Base-by-base conservation (phyloP, 257 asterid species). In the Primulina huaijiensis region DNA sequence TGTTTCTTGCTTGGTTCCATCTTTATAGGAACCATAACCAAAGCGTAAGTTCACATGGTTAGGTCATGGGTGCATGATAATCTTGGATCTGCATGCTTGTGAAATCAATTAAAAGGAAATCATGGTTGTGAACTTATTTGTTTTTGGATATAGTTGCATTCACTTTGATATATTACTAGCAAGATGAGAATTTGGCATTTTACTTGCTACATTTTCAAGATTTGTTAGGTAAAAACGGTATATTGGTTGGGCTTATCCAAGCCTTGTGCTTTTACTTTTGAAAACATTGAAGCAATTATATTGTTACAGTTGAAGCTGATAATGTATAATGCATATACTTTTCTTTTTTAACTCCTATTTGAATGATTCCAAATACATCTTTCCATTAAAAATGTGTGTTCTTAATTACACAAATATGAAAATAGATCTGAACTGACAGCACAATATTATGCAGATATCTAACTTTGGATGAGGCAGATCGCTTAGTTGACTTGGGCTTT, bases 391-490 rank as follows among this genome's bases (percentile, higher is more conserved):
- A 21, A 21, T 20, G 3, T 52, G 20, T 33, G 14, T 50, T 38
- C 10, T 25, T 14, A 4, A 3, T 37, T 35, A 6, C 19, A 10
- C 5, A 27, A 31, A 35, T 30, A 0, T 30, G 37, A 62, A 52
- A 21, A n/a, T 40, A 37, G 31, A 40, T 40, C 35, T 71, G 43
- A 10, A 34, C 31, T 23, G 29, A 12, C 63, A 4, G 31, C 17
- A 64, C 67, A 68, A 20, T 70, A 63, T 73, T 63, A 62, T 79
- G 70, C 78, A 83, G 89, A 77, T 91, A 79, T 71, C 81, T 89
- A 78, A 85, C 92, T 16, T 78, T 91, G 70, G 91, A 87, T 61
- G 91, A 91, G 73, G 95, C 96, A n/a, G 96, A 87, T 81, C 86
- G 95, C 73, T 77, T 87, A 75, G 95, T 85, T 19, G 96, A 89